Percentiles rank a stretch among this genome's conserved stretches.
Conservation (phyloP, 2,329 filamentous ascomycete genomes). For the Fusarium pseudocircinatum region DNA sequence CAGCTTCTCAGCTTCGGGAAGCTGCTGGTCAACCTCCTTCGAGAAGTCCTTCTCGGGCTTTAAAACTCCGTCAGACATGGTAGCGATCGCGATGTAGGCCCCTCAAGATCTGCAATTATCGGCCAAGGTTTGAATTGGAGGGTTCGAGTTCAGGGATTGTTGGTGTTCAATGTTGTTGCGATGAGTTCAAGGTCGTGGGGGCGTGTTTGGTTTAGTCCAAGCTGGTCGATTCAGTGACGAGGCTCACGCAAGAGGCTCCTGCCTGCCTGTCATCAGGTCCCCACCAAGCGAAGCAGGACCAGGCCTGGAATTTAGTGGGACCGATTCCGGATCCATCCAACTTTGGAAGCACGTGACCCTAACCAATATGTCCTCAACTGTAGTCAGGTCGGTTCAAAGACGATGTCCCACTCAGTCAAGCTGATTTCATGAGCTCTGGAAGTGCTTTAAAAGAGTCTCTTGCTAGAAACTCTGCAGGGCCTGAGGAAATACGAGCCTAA, state of each 20-base stretch:
- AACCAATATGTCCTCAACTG: too few relatives aligned
- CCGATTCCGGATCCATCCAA: conserved; percentile 23
- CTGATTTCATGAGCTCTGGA: background rate
- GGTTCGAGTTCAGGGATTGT: conserved; percentile 8
- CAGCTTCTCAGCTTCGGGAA: conserved; percentile 89
- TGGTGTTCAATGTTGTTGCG: conserved; percentile 31
- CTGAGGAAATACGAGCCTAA: background rate
- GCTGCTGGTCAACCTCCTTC: conserved; percentile 91
- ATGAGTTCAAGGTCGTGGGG: conserved; percentile 35
- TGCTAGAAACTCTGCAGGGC: too few relatives aligned
- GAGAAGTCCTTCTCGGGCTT: conserved; percentile 99
- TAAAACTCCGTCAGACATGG: conserved; percentile 83
- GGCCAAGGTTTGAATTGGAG: background rate
- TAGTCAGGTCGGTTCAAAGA: background rate
- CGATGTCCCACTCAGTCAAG: background rate
- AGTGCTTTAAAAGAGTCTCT: too few relatives aligned
- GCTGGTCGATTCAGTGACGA: conserved; percentile 45
- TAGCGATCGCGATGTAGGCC: conserved; percentile 27
- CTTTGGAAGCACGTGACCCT: conserved; percentile 16
- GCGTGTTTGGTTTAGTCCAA: conserved; percentile 40
- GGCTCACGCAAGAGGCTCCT: conserved; percentile 53
- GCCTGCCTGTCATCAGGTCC: conserved; percentile 47
- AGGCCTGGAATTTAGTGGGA: conserved; percentile 38
- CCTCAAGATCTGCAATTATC: background rate
- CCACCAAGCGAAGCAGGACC: conserved; percentile 22